Evolutionary conservation across 352 stramenopile genomes (phyloP), one percentile per base, ranked within the genome.

Genomic region (Phytophthora europaea): DNA sequence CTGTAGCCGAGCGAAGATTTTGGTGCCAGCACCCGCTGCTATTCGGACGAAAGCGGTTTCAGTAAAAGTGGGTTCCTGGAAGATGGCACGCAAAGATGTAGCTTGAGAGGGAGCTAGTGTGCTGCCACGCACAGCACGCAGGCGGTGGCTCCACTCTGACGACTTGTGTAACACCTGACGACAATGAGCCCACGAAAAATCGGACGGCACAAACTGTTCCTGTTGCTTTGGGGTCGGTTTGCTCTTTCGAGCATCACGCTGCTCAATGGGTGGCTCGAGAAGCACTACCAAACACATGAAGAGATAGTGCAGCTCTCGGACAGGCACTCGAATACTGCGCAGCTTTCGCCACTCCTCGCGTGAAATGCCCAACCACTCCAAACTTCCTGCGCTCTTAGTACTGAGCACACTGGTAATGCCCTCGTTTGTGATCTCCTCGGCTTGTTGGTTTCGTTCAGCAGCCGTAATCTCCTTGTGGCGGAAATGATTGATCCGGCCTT

Each of bases 241-340:
- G 4, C 56, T 72, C 50, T 83, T 84, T 18, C 64, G 65, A 16
- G 61, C 59, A 55, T 72, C 60, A 3, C 76, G 57, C 48, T 80
- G 79, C 57, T 89, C 79, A 3, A 78, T 66, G 3, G 85, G 77
- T n/a, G 77, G 82, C 18, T 94, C 80, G 7, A 94, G 61, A 22
- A 95, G 64, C 4, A 93, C 69, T n/a, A 90, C 78, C 45, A 95
- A 73, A 58, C 86, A 94, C 82, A 95, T 92, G 72, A 94, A 87
- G 4, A 95, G 75, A 52, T 86, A 91, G 55, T 95, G 88, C 15
- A 95, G 75, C 76, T 94, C 88, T 58, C 83, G 84, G 9, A 90
- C 75, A 5, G 86, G 85, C 0, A 92, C 79, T 8, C 86, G 88
- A 34, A 93, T 91, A 43, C 73, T 75, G 10, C 84, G 83, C 43